Evolutionary conservation across 495 filamentous ascomycete genomes (phyloP).

Genomic region (Lichenothelia convexa): DNA sequence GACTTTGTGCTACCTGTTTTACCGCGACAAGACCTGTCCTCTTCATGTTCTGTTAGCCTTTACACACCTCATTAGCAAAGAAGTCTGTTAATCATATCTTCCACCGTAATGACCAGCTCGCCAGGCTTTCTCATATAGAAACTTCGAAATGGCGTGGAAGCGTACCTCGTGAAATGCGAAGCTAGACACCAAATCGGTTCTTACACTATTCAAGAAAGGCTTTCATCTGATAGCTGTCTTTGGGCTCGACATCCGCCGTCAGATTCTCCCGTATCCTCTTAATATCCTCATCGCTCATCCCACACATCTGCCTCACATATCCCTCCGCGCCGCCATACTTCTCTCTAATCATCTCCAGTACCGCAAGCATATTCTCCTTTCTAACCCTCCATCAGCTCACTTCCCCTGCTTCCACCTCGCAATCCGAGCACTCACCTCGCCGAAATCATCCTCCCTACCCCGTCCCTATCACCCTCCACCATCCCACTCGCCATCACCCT

Average conservation of each 20-base stretch:
- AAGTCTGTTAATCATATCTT: too few relatives aligned
- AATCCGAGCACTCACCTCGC: slow-evolving; percentile 2
- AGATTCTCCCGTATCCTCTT: slow-evolving; percentile 28
- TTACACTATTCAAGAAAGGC: too few relatives aligned
- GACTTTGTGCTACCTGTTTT: too few relatives aligned
- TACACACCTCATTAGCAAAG: too few relatives aligned
- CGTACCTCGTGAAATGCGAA: too few relatives aligned
- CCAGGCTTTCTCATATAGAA: too few relatives aligned
- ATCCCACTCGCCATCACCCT: slow-evolving; percentile 11
- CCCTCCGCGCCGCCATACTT: slow-evolving; percentile 38
- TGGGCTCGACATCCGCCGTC: slow-evolving; percentile 7
- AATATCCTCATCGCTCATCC: slow-evolving; percentile 33
- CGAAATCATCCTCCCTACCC: slow-evolving; percentile 11
- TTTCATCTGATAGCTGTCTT: too few relatives aligned
- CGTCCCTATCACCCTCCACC: slow-evolving; percentile 23
- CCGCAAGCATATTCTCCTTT: slow-evolving; percentile 31
- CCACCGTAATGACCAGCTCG: too few relatives aligned
- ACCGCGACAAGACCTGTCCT: too few relatives aligned
- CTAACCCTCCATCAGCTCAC: slow-evolving; percentile 3
- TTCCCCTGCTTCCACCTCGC: neutral
- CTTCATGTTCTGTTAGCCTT: too few relatives aligned
- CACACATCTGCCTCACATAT: slow-evolving; percentile 33
- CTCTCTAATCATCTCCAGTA: slow-evolving; percentile 29
- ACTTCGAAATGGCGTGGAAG: too few relatives aligned
- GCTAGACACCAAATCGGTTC: too few relatives aligned